Evolutionary conservation across 2,329 filamentous ascomycete species (phyloP).

Genomic region (Talaromyces pinophilus): DNA sequence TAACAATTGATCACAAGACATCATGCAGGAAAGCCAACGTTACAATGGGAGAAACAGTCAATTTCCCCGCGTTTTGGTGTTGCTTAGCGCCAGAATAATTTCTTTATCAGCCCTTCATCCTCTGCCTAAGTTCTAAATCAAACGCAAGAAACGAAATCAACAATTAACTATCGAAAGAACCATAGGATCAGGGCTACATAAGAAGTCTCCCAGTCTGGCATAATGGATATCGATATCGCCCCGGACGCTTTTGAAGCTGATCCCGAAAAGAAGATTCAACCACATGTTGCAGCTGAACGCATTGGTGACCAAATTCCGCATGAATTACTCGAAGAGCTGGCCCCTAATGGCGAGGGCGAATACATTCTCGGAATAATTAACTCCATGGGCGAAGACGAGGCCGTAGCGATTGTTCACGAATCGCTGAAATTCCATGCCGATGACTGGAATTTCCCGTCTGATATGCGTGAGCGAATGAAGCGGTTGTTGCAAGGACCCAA

Average conservation of each 20-base stretch:
- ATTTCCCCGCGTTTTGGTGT: background rate
- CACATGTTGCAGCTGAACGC: background rate
- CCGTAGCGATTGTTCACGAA: constrained; percentile 9
- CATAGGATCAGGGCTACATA: background rate
- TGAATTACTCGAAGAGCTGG: constrained; percentile 15
- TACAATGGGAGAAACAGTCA: background rate
- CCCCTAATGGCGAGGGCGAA: constrained; percentile 11
- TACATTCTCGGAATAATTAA: constrained; percentile 18
- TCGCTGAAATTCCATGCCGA: constrained; percentile 13
- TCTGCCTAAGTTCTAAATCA: background rate
- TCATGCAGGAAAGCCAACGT: background rate
- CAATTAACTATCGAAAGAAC: background rate
- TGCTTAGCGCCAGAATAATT: background rate
- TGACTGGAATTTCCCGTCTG: constrained; percentile 17
- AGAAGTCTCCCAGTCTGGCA: background rate
- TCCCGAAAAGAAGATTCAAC: background rate
- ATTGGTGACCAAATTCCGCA: constrained; percentile 8
- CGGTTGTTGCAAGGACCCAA: constrained; percentile 12
- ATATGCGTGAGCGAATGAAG: constrained; percentile 17
- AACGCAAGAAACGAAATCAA: background rate
- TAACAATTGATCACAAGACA: background rate
- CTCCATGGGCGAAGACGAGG: constrained; percentile 15
- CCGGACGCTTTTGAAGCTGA: background rate
- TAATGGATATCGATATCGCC: background rate
- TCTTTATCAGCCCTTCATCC: background rate